Conservation (phyloP, 2,329 filamentous ascomycete genomes). For the Hortaea werneckii region DNA sequence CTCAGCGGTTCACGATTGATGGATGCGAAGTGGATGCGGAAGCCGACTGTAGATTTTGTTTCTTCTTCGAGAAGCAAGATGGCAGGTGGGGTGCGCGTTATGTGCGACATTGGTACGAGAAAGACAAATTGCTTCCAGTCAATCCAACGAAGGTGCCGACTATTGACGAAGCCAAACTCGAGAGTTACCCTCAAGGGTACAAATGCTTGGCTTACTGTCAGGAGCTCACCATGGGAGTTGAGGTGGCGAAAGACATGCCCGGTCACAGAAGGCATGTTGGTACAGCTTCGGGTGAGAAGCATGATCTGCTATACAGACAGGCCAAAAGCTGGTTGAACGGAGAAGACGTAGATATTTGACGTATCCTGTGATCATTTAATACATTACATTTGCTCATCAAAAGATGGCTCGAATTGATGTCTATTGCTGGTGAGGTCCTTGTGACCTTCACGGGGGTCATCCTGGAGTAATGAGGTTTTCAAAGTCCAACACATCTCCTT, state of each 20-base stretch:
- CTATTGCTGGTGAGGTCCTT: too few relatives aligned
- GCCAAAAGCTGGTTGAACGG: constrained; percentile 38
- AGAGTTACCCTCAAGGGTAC: constrained; percentile 35
- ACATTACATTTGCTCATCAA: too few relatives aligned
- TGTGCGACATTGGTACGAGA: constrained; percentile 43
- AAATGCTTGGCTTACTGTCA: constrained; percentile 31
- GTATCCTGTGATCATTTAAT: background rate
- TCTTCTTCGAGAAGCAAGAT: constrained; percentile 13
- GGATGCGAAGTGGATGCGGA: constrained; percentile 37
- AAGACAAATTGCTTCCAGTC: constrained; percentile 39
- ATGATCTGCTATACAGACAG: constrained; percentile 37
- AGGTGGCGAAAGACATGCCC: constrained; percentile 36
- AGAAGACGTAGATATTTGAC: constrained; percentile 9
- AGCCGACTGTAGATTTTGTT: constrained; percentile 30
- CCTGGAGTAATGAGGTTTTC: too few relatives aligned
- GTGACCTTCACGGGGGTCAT: too few relatives aligned
- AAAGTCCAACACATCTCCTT: too few relatives aligned
- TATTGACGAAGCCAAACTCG: constrained; percentile 32
- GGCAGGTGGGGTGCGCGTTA: constrained; percentile 36
- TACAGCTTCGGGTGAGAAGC: constrained; percentile 31
- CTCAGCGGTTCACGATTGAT: constrained; percentile 37
- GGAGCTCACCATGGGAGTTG: constrained; percentile 37
- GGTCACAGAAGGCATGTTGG: constrained; percentile 31
- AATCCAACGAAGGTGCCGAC: constrained; percentile 34
- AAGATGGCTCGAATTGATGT: too few relatives aligned